Base-by-base conservation (phyloP, 306 rosid genomes). In the Cucumis sativus region DNA sequence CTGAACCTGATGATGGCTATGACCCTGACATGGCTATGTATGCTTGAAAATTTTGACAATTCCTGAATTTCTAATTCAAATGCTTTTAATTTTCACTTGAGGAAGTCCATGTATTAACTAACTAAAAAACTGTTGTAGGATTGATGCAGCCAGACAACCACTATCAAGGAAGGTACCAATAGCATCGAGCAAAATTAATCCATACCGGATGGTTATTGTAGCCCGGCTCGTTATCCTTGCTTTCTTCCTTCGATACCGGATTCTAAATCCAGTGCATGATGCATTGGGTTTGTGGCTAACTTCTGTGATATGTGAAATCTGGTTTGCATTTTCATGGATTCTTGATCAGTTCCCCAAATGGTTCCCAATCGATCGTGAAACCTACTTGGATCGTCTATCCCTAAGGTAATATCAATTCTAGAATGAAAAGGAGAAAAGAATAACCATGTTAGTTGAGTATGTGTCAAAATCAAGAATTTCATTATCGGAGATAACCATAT, bases 341-440 rank as follows among this genome's bases (percentile, higher is more conserved):
- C 98, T 93, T 59, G 98, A 93, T 87, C 98, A 93, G 86, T 93
- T 93, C 66, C 98, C 98, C 6, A 93, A 93, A 80, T 93, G 98
- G 98, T 91, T 78, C 79, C 98, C 98, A 56, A 93, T 93, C 45
- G 97, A 93, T 57, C 89, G 98, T 4, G 97, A 93, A 84, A 93
- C 98, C 64, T 93, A 93, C 66, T 91, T 93, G 11, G 98, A 93
- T 39, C 97, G 98, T 41, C 98, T 93, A 71, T 91, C 97, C 1
- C 16, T 93, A 56, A 89, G 98, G 97, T 90, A 82, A 62, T 20
- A 18, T 4, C 35, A 80, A 7, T 18, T 35, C 30, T 41, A 47
- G n/a, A 59, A 12, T 20, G 21, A 11, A 11, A 56, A 56, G 56
- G 18, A 54, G n/a, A 5, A 9, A 11, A 37, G 35, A 35, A 74